These are phyloP conservation scores for Phytopythium chamaehyphon DNA, from an alignment of 352 stramenopile species.

Conservation along the genomic window DNA sequence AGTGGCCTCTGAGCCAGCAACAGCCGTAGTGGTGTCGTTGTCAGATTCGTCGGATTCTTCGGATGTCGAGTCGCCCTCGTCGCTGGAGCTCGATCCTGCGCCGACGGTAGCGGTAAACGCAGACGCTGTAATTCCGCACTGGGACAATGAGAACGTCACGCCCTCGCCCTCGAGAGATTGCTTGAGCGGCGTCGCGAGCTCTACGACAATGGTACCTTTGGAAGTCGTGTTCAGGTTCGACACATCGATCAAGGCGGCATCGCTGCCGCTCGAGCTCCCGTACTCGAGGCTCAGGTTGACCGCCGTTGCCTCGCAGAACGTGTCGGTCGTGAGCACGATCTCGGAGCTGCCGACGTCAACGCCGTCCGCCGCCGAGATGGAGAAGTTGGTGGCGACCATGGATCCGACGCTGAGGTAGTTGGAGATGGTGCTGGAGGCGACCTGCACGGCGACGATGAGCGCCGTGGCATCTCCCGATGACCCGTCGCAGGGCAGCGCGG, in stretches of 20 bases:
- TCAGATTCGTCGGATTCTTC: conserved; percentile 10
- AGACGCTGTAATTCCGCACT: conserved; percentile 33
- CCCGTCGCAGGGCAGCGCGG: conserved; percentile 45
- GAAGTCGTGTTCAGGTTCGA: conserved; percentile 30
- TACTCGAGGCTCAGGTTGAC: conserved; percentile 33
- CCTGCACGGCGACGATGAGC: conserved; percentile 45
- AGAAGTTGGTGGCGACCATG: conserved; percentile 33
- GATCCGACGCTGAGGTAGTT: conserved; percentile 40
- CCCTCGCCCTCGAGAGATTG: conserved; percentile 21
- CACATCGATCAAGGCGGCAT: conserved; percentile 18
- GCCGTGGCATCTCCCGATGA: conserved; percentile 21
- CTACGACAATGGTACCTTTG: conserved; percentile 40
- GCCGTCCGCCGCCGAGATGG: conserved; percentile 33
- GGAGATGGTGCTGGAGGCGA: conserved; percentile 45
- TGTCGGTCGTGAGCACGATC: conserved; percentile 35
- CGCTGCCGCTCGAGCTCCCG: conserved; percentile 6
- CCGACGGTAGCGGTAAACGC: conserved; percentile 14
- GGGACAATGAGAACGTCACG: conserved; percentile 39
- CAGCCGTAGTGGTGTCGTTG: conserved; percentile 6
- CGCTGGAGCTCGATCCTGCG: conserved; percentile 3
- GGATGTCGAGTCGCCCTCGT: conserved; percentile 14
- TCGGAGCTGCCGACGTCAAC: conserved; percentile 27
- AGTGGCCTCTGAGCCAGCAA: conserved; percentile 6
- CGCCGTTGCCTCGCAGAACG: conserved; percentile 27
- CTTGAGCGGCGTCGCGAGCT: conserved; percentile 29